Evolutionary conservation across 2,329 filamentous ascomycete genomes (phyloP).

Genomic region (Sporothrix schenckii): DNA sequence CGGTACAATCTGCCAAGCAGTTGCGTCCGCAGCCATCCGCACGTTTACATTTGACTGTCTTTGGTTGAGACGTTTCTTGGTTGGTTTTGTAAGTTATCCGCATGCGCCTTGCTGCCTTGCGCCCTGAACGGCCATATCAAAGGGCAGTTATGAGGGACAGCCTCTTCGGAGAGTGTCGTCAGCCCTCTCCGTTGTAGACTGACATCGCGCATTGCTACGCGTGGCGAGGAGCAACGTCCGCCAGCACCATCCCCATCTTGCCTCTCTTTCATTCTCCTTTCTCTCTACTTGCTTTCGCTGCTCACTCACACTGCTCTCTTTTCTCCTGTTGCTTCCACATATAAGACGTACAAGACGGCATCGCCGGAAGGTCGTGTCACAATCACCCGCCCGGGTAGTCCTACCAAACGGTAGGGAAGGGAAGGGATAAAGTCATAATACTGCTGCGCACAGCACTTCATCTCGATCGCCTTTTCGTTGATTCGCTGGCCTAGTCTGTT

Average conservation of each 20-base stretch:
- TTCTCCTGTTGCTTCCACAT: neutral
- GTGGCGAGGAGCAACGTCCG: neutral
- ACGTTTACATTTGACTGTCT: conserved; percentile 8
- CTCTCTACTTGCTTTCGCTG: neutral
- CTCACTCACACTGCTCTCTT: neutral
- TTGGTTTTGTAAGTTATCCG: conserved; percentile 8
- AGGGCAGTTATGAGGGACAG: neutral
- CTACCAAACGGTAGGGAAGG: neutral
- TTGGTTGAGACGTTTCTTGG: neutral
- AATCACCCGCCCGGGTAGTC: conserved; percentile 3
- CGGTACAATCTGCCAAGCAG: conserved; percentile 25
- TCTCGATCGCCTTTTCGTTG: neutral
- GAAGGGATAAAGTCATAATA: neutral
- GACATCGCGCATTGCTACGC: conserved; percentile 6
- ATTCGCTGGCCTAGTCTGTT: neutral
- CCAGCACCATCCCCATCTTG: too few relatives aligned
- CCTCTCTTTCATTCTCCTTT: conserved; percentile 1
- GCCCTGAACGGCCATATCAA: neutral
- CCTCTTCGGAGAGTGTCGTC: neutral
- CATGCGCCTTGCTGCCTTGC: neutral
- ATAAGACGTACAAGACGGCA: conserved; percentile 18
- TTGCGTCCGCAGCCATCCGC: conserved; percentile 9
- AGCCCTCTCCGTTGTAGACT: neutral
- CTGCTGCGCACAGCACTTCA: conserved; percentile 7
- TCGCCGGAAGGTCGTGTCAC: conserved; percentile 15